Conservation (phyloP, 2,329 filamentous ascomycete genomes). For the Botrytis paeoniae region DNA sequence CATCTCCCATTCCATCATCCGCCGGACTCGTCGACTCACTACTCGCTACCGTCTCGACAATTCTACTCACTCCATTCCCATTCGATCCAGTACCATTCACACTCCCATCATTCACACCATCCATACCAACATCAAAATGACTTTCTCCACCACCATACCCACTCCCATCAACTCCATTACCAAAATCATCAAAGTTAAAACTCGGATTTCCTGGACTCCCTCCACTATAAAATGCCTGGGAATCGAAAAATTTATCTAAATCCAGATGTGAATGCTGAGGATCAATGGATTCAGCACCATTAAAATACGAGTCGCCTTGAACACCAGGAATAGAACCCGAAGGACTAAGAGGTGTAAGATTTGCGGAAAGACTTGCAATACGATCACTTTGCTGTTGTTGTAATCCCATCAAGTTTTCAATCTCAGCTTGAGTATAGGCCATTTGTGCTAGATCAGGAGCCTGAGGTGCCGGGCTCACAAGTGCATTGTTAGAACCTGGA, state of each 20-base stretch:
- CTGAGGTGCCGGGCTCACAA: conserved; percentile 37
- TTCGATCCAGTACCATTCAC: not conserved
- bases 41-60: conserved; percentile 26
- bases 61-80: conserved; percentile 11
- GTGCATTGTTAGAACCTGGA: conserved; percentile 33
- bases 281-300: conserved; percentile 38
- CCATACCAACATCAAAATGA: conserved; percentile 35
- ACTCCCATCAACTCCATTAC: conserved; percentile 14
- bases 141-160: conserved; percentile 24
- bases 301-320: conserved; percentile 41
- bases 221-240: conserved; percentile 41
- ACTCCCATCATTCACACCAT: conserved; percentile 27
- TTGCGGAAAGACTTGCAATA: conserved; percentile 69
- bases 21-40: conserved; percentile 31
- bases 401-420: conserved; percentile 74
- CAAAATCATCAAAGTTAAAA: conserved; percentile 28
- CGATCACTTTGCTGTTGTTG: conserved; percentile 76
- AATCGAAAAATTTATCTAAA: conserved; percentile 50
- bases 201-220: conserved; percentile 30
- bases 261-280: conserved; percentile 42
- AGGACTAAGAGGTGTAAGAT: conserved; percentile 77
- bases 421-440: conserved; percentile 66
- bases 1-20: conserved; percentile 9
- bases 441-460: conserved; percentile 58
- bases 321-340: conserved; percentile 75